These are phyloP conservation scores for Jacaranda mimosifolia DNA, from an alignment of 257 asterid species.

Conservation along the genomic window DNA sequence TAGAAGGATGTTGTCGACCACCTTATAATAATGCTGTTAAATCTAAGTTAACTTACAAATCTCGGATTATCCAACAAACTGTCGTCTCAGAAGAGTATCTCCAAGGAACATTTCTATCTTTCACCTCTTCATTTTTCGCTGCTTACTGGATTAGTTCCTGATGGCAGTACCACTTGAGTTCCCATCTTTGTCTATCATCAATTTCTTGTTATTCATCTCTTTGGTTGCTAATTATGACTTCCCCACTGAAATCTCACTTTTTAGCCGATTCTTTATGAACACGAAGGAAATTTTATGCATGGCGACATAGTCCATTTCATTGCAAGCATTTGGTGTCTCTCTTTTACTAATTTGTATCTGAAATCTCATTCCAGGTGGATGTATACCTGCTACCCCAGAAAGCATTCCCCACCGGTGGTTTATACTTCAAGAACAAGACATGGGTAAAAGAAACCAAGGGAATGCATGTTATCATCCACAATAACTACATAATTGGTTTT, in stretches of 20 bases:
- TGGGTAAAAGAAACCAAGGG: slow-evolving; percentile 95
- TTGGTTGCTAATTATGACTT: slow-evolving; percentile 3
- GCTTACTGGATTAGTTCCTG: no score
- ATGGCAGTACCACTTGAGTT: background rate
- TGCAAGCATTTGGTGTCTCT: background rate
- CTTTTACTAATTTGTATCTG: slow-evolving; percentile 18
- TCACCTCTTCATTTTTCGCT: no score
- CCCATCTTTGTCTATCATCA: slow-evolving; percentile 9
- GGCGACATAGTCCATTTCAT: background rate
- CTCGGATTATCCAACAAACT: background rate
- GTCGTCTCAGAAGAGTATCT: slow-evolving; percentile 1
- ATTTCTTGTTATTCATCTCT: slow-evolving; percentile 19
- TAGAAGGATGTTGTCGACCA: background rate
- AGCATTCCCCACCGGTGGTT: slow-evolving; percentile 96
- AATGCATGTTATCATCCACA: slow-evolving; percentile 87
- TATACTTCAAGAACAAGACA: slow-evolving; percentile 92
- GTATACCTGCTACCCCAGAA: slow-evolving; percentile 87
- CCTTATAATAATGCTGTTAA: background rate
- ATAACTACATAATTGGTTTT: slow-evolving; percentile 88
- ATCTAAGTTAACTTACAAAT: background rate
- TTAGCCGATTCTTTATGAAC: background rate
- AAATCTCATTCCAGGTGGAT: slow-evolving; percentile 72
- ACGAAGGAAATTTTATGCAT: background rate
- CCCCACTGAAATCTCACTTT: slow-evolving; percentile 9
- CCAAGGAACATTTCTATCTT: background rate